phyloP scores from a whole-genome alignment of 2,329 filamentous ascomycete genomes.

The Cercospora sesami region DNA sequence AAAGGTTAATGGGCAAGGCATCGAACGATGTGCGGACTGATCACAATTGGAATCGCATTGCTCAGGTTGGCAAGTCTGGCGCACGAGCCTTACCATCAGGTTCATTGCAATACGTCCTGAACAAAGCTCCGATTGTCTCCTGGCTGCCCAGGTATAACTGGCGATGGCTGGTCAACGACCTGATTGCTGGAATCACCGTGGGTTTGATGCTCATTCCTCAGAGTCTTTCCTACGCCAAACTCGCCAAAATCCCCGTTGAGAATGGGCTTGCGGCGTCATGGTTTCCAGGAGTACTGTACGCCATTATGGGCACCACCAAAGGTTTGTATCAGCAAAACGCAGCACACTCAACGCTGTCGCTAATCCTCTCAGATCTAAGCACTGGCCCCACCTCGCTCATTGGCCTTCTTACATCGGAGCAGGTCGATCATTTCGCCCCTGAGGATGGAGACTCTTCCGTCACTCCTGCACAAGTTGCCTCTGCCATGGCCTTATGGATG shows the following conservation, averaged over 20 bases:
- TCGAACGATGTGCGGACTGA: slow-evolving; percentile 28
- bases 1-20: slow-evolving; percentile 14
- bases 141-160: slow-evolving; percentile 64
- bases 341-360: neutral
- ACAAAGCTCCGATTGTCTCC: slow-evolving; percentile 62
- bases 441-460: slow-evolving; percentile 52
- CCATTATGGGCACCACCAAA: slow-evolving; percentile 64
- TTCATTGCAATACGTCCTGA: slow-evolving; percentile 56
- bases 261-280: slow-evolving; percentile 62
- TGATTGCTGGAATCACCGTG: slow-evolving; percentile 62
- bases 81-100: slow-evolving; percentile 52
- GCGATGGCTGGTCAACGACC: slow-evolving; percentile 62
- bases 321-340: slow-evolving; percentile 41
- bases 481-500: slow-evolving; percentile 63
- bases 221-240: slow-evolving; percentile 62
- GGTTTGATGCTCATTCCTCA: slow-evolving; percentile 57
- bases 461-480: slow-evolving; percentile 57
- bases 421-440: slow-evolving; percentile 49
- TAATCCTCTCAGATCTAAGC: slow-evolving; percentile 53
- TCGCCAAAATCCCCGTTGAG: slow-evolving; percentile 62
- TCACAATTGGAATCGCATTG: slow-evolving; percentile 33
- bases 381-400: slow-evolving; percentile 65
- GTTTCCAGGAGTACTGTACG: slow-evolving; percentile 58
- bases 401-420: slow-evolving; percentile 63
- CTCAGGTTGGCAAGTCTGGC: slow-evolving; percentile 38